Conservation (phyloP, 192 early-diverging fungal species). For the Backusella circina region DNA sequence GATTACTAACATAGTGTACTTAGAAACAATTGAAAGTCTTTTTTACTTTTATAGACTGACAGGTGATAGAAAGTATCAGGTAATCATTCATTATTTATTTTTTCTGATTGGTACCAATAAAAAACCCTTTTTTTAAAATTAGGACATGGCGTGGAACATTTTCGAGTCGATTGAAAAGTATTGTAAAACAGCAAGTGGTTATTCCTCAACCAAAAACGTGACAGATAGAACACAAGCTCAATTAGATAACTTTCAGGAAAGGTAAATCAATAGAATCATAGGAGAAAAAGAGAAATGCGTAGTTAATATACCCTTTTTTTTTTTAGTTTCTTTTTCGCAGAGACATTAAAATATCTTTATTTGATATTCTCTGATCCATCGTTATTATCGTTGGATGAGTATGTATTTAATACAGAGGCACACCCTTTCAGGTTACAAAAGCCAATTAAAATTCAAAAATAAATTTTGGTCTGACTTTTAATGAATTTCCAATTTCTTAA, state of each 20-base stretch:
- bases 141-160: slow-evolving; percentile 66
- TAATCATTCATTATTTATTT: neutral
- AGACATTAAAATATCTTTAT: slow-evolving; percentile 74
- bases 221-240: neutral
- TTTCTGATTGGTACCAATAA: neutral
- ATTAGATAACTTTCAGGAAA: slow-evolving; percentile 21
- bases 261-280: slow-evolving; percentile 15
- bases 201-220: slow-evolving; percentile 17
- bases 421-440: slow-evolving; percentile 56
- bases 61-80: slow-evolving; percentile 58
- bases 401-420: slow-evolving; percentile 73
- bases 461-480: neutral
- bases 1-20: neutral
- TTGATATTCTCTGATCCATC: slow-evolving; percentile 56
- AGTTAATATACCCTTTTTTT: neutral
- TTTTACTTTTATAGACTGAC: slow-evolving; percentile 77
- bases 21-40: slow-evolving; percentile 71
- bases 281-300: neutral
- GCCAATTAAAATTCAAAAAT: slow-evolving; percentile 17
- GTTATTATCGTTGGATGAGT: slow-evolving; percentile 51
- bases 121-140: slow-evolving; percentile 44
- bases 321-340: slow-evolving; percentile 60
- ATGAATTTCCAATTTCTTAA: neutral
- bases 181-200: slow-evolving; percentile 26
- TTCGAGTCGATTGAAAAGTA: slow-evolving; percentile 30